Evolutionary conservation across 2,329 filamentous ascomycete genomes (phyloP).

Genomic region (Graphilbum sp.): DNA sequence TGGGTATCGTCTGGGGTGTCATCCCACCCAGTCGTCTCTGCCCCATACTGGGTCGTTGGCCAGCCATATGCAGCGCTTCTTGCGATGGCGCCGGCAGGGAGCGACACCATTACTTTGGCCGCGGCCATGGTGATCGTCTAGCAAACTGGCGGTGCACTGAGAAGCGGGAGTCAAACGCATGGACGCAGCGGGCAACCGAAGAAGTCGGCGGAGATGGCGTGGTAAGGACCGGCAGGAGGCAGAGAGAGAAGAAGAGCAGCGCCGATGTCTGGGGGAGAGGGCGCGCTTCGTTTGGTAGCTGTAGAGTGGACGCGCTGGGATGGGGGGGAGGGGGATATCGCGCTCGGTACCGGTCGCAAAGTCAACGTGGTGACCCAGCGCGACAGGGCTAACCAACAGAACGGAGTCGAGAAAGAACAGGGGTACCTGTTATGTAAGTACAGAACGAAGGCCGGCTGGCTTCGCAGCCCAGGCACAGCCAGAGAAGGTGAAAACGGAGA

Average conservation of each 20-base stretch:
- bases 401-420: not conserved
- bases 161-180: constrained; percentile 31
- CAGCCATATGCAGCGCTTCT: constrained; percentile 19
- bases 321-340: too few species aligned
- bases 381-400: too few species aligned
- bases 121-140: constrained; percentile 36
- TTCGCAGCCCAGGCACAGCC: too few species aligned
- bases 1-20: constrained; percentile 8
- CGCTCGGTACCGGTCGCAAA: too few species aligned
- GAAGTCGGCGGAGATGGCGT: not conserved
- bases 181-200: constrained; percentile 22
- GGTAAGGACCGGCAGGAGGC: not conserved
- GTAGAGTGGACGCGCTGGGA: too few species aligned
- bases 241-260: not conserved
- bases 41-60: constrained; percentile 18
- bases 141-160: constrained; percentile 24
- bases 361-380: too few species aligned
- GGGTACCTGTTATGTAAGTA: not conserved
- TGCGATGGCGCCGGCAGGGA: constrained; percentile 23
- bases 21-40: constrained; percentile 20
- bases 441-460: too few species aligned
- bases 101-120: constrained; percentile 28
- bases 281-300: too few species aligned
- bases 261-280: not conserved
- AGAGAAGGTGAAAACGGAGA: not conserved